Evolutionary conservation across 2,329 filamentous ascomycete genomes (phyloP).

Genomic region (Cercospora sp.): DNA sequence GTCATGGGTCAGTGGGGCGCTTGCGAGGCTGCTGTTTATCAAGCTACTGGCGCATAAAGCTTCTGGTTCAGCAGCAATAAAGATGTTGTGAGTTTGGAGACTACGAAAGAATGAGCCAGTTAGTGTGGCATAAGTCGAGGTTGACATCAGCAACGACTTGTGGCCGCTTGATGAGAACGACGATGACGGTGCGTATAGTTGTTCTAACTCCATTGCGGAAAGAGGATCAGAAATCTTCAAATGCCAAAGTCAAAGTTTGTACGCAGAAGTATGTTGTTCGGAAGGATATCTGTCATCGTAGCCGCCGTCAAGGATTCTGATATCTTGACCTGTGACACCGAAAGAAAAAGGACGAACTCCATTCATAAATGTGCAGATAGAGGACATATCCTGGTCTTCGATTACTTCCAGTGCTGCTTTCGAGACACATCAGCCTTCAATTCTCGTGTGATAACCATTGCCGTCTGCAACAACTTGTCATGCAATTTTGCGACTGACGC

Average conservation of each 20-base stretch:
- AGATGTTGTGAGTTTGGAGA: not conserved
- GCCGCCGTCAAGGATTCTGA: not conserved
- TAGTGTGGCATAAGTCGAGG: not conserved
- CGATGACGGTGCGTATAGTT: not conserved
- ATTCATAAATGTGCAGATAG: not conserved
- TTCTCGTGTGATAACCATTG: not conserved
- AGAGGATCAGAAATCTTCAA: too few relatives aligned
- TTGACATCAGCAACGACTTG: not conserved
- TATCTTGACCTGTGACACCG: not conserved
- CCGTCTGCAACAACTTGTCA: not conserved
- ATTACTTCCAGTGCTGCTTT: not conserved
- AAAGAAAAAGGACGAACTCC: not conserved
- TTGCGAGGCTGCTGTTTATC: slow-evolving; percentile 37
- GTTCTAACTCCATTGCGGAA: not conserved
- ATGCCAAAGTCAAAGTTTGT: not conserved
- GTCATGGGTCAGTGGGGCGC: slow-evolving; percentile 36
- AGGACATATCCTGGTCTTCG: not conserved
- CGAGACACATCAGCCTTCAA: not conserved
- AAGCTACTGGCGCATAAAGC: not conserved
- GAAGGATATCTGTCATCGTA: not conserved
- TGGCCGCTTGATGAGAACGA: not conserved
- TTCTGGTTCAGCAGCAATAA: not conserved
- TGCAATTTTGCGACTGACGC: not conserved
- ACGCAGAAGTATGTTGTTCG: not conserved
- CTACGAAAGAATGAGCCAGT: not conserved